Conservation (phyloP, 345 rosid genomes). For the Rhodamnia argentea region DNA sequence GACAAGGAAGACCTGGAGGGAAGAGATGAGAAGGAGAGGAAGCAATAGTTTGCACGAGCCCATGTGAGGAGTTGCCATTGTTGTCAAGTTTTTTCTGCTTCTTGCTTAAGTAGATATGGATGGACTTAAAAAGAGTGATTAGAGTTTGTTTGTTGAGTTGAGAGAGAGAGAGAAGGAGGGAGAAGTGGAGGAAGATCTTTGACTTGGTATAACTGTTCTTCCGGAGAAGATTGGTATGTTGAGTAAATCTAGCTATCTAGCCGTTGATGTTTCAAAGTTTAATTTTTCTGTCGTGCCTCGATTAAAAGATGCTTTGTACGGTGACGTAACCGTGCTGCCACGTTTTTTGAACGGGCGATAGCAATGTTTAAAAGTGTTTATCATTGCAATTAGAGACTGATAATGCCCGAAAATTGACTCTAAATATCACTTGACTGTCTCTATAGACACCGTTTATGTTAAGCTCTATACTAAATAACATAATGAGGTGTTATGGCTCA, state of each 20-base stretch:
- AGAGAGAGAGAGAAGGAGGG: neutral
- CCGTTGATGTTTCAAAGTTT: neutral
- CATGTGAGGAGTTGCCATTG: conserved; percentile 7
- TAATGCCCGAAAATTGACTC: neutral
- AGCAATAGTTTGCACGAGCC: neutral
- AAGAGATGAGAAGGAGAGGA: conserved; percentile 5
- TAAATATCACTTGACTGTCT: fast-evolving
- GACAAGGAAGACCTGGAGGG: conserved; percentile 4
- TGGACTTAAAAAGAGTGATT: neutral
- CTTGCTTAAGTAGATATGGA: neutral
- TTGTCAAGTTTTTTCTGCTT: neutral
- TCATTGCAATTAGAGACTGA: fast-evolving
- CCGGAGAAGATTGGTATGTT: neutral
- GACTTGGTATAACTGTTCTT: neutral
- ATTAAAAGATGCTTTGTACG: neutral
- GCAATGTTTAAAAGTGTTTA: neutral
- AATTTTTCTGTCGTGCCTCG: neutral
- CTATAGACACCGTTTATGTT: neutral
- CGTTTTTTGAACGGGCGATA: neutral
- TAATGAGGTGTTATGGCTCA: fast-evolving
- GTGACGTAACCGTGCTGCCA: fast-evolving
- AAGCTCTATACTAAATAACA: neutral
- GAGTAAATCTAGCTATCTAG: neutral
- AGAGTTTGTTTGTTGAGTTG: neutral
- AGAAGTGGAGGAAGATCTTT: neutral